Evolutionary conservation across 345 rosid species (phyloP), one percentile per base, ranked within the genome.

Genomic region (Trapa bicornis): DNA sequence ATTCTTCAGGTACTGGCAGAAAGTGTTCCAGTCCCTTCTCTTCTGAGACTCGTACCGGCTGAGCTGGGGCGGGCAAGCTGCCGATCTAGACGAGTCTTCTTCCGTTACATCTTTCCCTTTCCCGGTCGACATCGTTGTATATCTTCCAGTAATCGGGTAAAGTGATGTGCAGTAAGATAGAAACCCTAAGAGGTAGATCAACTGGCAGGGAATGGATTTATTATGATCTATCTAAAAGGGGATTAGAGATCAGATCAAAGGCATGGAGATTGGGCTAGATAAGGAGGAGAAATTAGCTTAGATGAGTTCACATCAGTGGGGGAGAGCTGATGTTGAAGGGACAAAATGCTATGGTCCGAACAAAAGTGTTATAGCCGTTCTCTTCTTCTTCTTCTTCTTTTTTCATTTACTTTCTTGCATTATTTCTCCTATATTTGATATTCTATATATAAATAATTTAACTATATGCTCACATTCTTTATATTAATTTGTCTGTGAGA

Each of bases 11-110:
- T 79, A 75, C 73, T 79, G 82, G 14, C 82, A 76, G 52, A 79
- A 79, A 41, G 81, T 78, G 65, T 78, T 78, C 81, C 81, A 78
- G 37, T 78, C 81, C 60, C 81, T 66, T 42, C 79, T 65, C 65
- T 79, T 79, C 67, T 79, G 82, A 4, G 82, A 79, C 67, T 79
- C 82, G 73, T 79, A 79, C 7, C 82, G 75, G 60, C 79, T 79
- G 47, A 74, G 73, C 15, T 75, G 79, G n/a, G 82, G 71, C 36
- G 78, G 81, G 60, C 75, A 16, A 57, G 37, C 60, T 32, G 17
- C 65, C 13, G 74, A 72, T 72, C 69, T 57, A 65, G 77, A 70
- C 16, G 82, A 73, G 8, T 3, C 82, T 73, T 22, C 29, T 22
- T 73, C 82, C 38, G 75, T 75, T 65, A 79, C 38, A 22, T 72